Percentiles rank a stretch among this genome's conserved stretches.
These are phyloP conservation scores for Sherardia arvensis DNA, from an alignment of 257 asterid species.

Conservation along the genomic window DNA sequence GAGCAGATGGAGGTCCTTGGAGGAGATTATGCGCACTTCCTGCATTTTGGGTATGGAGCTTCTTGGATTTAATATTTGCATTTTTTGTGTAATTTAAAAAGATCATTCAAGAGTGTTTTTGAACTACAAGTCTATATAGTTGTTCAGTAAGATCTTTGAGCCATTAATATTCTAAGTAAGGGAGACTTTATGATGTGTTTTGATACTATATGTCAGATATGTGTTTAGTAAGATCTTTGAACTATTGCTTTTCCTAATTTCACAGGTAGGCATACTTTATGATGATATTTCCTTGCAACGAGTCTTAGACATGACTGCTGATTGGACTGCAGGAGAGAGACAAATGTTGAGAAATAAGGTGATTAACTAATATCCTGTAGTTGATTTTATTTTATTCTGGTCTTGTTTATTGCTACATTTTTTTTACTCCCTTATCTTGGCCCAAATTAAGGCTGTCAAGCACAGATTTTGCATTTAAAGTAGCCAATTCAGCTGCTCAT, in stretches of 20 bases:
- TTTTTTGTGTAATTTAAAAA: background rate
- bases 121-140: too few relatives aligned
- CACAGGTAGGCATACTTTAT: slow-evolving; percentile 86
- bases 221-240: background rate
- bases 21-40: slow-evolving; percentile 94
- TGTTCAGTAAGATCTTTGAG: too few relatives aligned
- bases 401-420: background rate
- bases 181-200: too few relatives aligned
- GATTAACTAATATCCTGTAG: background rate
- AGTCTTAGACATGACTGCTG: slow-evolving; percentile 76
- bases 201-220: too few relatives aligned
- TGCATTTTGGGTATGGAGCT: slow-evolving; percentile 76
- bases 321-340: slow-evolving; percentile 84
- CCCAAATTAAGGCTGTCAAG: background rate
- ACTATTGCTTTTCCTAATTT: slow-evolving; percentile 4
- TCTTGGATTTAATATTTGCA: background rate
- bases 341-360: slow-evolving; percentile 91
- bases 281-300: slow-evolving; percentile 76
- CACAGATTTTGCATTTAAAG: background rate
- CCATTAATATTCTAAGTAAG: too few relatives aligned
- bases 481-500: background rate
- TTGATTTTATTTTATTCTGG: too few relatives aligned
- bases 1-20: slow-evolving; percentile 99
- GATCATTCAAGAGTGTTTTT: background rate
- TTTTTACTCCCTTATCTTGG: background rate